Percentiles rank a stretch among this genome's conserved stretches.
These are phyloP conservation scores for Russula dissimulans DNA, from an alignment of 768 basidiomycete species.

Conservation along the genomic window DNA sequence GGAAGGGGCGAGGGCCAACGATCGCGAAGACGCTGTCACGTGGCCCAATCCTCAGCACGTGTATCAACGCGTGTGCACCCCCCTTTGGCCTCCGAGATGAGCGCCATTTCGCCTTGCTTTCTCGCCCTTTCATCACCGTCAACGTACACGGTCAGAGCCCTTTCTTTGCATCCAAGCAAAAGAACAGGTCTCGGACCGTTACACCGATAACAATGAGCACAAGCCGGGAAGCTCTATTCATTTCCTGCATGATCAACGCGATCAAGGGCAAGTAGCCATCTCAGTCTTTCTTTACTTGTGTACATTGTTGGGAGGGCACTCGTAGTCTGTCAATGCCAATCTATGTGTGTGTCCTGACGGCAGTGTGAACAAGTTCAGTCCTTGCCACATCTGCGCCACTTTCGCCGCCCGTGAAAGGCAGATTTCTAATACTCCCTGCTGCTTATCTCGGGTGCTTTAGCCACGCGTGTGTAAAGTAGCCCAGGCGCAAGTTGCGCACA, in stretches of 20 bases:
- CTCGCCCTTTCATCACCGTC: not conserved
- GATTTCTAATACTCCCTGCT: too few relatives aligned
- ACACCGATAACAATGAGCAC: not conserved
- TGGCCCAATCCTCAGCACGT: not conserved
- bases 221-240: not conserved
- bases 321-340: constrained; percentile 11
- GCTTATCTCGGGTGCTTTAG: too few relatives aligned
- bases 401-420: not conserved
- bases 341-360: constrained; percentile 15
- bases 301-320: constrained; percentile 18
- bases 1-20: not conserved
- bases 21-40: not conserved
- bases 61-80: not conserved
- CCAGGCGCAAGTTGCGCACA: not conserved
- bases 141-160: not conserved
- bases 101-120: too few relatives aligned
- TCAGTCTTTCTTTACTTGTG: not conserved
- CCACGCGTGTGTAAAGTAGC: too few relatives aligned
- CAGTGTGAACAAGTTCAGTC: constrained; percentile 9
- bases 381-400: not conserved
- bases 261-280: not conserved
- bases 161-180: not conserved
- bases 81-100: not conserved
- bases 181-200: not conserved
- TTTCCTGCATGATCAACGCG: too few relatives aligned